phyloP scores from a whole-genome alignment of 257 asterid genomes.

The Anisodus tanguticus region DNA sequence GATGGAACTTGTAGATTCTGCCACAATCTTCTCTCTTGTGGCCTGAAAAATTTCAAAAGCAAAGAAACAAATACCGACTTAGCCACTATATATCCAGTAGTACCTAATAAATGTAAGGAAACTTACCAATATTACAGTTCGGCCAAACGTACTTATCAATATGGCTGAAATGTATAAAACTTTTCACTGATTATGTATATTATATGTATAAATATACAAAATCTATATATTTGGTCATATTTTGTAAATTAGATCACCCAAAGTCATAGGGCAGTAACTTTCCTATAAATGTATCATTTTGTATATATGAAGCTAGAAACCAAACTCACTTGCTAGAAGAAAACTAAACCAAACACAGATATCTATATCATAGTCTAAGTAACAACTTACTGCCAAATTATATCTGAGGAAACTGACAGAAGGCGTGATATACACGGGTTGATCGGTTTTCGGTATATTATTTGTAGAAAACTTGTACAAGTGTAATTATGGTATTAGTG shows the following conservation, averaged over 20 bases:
- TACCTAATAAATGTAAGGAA: background rate
- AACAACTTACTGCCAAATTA: background rate
- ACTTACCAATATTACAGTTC: no score
- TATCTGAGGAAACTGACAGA: background rate
- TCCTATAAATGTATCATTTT: background rate
- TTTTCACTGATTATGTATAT: no score
- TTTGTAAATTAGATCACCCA: no score
- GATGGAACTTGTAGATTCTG: constrained; percentile 52
- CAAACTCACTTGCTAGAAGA: background rate
- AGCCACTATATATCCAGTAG: background rate
- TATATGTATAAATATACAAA: no score
- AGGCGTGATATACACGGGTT: no score
- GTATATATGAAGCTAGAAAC: background rate
- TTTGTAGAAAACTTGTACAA: no score
- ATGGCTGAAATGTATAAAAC: no score
- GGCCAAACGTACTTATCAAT: no score
- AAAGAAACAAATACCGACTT: background rate
- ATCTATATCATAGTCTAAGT: background rate
- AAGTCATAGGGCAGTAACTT: no score
- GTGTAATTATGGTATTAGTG: no score
- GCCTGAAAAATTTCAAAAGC: constrained; percentile 45
- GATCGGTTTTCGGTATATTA: no score
- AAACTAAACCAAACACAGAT: background rate
- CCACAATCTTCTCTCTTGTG: constrained; percentile 49
- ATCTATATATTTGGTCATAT: no score